A percentile compares a stretch with the other conserved stretches of the same genome.
Evolutionary conservation across 2,329 filamentous ascomycete genomes (phyloP).

Genomic region (Hymenoscyphus fructigenus): DNA sequence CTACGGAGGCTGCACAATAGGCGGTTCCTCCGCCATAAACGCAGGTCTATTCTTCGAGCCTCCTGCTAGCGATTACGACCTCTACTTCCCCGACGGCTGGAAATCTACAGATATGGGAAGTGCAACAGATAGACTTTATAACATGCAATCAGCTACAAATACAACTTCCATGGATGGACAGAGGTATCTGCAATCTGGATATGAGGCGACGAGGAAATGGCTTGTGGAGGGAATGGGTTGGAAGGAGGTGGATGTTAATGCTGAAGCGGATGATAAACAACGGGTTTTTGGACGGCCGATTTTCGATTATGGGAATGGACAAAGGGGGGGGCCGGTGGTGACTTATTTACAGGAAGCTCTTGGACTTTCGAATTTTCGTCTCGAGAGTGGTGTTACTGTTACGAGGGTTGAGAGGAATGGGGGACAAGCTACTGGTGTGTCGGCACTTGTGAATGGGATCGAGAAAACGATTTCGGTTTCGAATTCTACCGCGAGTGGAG

Average conservation of each 20-base stretch:
- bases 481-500: slow-evolving; percentile 6
- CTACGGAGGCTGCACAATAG: slow-evolving; percentile 48
- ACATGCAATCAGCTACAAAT: slow-evolving; percentile 45
- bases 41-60: slow-evolving; percentile 54
- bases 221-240: slow-evolving; percentile 50
- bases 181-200: slow-evolving; percentile 49
- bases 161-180: slow-evolving; percentile 46
- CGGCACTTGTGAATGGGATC: slow-evolving; percentile 37
- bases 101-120: slow-evolving; percentile 48
- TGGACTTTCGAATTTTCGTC: slow-evolving; percentile 42
- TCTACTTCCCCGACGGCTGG: slow-evolving; percentile 50
- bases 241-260: slow-evolving; percentile 48
- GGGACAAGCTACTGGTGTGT: slow-evolving; percentile 43
- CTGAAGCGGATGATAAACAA: slow-evolving; percentile 45
- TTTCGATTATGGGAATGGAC: slow-evolving; percentile 49
- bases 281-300: slow-evolving; percentile 49
- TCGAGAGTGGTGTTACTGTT: slow-evolving; percentile 46
- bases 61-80: slow-evolving; percentile 52
- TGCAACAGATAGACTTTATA: slow-evolving; percentile 47
- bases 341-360: slow-evolving; percentile 51
- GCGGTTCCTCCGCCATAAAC: slow-evolving; percentile 54
- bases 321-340: slow-evolving; percentile 48
- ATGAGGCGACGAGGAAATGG: slow-evolving; percentile 48
- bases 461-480: slow-evolving; percentile 24
- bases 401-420: slow-evolving; percentile 44